Percentiles rank a stretch among this genome's conserved stretches.
Evolutionary conservation across 1,139 yeast genomes (phyloP).

Genomic region (Saccharomyces uvarum): DNA sequence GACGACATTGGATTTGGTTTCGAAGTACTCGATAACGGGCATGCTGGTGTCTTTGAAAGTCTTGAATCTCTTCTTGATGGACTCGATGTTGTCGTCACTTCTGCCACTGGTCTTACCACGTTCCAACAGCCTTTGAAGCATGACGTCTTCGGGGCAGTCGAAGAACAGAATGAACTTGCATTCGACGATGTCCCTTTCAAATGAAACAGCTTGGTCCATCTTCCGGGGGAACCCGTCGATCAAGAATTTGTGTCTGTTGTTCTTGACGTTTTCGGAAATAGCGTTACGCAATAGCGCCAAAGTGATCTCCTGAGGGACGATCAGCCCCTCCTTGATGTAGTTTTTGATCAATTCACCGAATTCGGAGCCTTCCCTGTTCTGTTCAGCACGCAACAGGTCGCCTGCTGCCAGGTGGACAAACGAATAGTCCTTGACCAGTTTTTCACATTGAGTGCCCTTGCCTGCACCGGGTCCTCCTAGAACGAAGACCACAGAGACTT

Average conservation of each 20-base stretch:
- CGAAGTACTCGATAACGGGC: slow-evolving; percentile 90
- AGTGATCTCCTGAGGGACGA: slow-evolving; percentile 95
- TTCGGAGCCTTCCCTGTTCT: slow-evolving; percentile 69
- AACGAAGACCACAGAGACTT: slow-evolving; percentile 76
- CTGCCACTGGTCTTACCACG: slow-evolving; percentile 95
- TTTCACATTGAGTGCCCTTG: slow-evolving; percentile 92
- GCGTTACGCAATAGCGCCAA: slow-evolving; percentile 77
- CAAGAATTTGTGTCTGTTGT: slow-evolving; percentile 57
- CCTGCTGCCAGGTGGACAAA: slow-evolving; percentile 93
- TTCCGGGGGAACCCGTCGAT: slow-evolving; percentile 96
- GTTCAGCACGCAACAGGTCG: slow-evolving; percentile 88
- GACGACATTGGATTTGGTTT: slow-evolving; percentile 66
- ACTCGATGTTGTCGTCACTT: slow-evolving; percentile 84
- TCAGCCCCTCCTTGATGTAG: slow-evolving; percentile 77
- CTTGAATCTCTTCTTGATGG: slow-evolving; percentile 79
- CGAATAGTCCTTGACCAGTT: slow-evolving; percentile 67
- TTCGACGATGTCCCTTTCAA: slow-evolving; percentile 72
- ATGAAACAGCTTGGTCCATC: slow-evolving; percentile 94
- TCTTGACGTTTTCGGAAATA: slow-evolving; percentile 45
- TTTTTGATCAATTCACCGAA: slow-evolving; percentile 80
- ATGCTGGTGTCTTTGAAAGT: slow-evolving; percentile 83
- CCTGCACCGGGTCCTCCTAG: slow-evolving; percentile 87
- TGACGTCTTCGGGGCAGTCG: slow-evolving; percentile 86
- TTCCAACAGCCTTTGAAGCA: slow-evolving; percentile 77
- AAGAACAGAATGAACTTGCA: slow-evolving; percentile 80